A percentile compares a stretch with the other conserved stretches of the same genome.
Evolutionary conservation across 2,329 filamentous ascomycete species (phyloP).

Genomic region (Neofusicoccum laricinum): DNA sequence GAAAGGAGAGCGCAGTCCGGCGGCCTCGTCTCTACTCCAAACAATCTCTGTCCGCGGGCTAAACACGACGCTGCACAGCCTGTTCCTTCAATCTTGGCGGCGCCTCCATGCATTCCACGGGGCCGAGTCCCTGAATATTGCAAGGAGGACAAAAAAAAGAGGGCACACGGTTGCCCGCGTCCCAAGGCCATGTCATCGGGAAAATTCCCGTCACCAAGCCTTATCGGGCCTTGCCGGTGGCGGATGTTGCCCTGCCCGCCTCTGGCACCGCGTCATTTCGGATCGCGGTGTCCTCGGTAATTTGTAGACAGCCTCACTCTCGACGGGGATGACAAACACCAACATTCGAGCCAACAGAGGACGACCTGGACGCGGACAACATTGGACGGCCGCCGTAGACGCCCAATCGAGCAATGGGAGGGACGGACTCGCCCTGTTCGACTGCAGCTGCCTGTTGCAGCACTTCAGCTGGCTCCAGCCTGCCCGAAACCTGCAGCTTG

Average conservation of each 20-base stretch:
- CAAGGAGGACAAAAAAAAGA: neutral
- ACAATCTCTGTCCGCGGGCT: neutral
- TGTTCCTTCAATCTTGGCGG: slow-evolving; percentile 1
- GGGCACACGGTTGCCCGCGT: slow-evolving; percentile 18
- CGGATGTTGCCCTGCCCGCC: slow-evolving; percentile 18
- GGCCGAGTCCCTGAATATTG: neutral
- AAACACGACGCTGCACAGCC: neutral
- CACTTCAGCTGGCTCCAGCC: neutral
- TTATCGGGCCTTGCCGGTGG: slow-evolving; percentile 23
- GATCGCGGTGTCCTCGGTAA: slow-evolving; percentile 15
- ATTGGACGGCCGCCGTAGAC: neutral
- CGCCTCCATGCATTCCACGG: neutral
- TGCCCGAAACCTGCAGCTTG: slow-evolving; percentile 3
- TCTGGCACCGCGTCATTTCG: slow-evolving; percentile 18
- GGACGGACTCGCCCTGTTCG: neutral
- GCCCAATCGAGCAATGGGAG: neutral
- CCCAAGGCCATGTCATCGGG: slow-evolving; percentile 35
- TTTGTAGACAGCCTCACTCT: slow-evolving; percentile 8
- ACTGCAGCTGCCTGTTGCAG: neutral
- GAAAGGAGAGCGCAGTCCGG: slow-evolving; percentile 2
- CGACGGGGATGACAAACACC: slow-evolving; percentile 1
- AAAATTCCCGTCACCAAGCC: slow-evolving; percentile 23
- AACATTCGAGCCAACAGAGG: neutral
- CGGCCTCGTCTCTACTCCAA: slow-evolving; percentile 3
- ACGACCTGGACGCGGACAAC: neutral